phyloP scores from a whole-genome alignment of 768 basidiomycete genomes.

The Suillus subaureus region DNA sequence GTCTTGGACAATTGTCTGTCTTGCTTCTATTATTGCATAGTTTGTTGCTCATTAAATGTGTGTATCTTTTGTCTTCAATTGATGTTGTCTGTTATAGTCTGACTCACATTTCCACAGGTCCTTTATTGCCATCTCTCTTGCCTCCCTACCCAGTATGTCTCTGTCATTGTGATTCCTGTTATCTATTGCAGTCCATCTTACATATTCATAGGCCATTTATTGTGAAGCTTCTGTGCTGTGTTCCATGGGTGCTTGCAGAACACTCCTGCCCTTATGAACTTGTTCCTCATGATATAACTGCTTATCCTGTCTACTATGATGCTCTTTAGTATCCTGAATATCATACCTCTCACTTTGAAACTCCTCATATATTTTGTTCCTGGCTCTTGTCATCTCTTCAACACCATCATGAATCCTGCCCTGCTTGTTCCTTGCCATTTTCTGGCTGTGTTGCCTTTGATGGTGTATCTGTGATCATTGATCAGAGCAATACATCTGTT shows the following conservation, averaged over 20 bases:
- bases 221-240: neutral
- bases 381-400: neutral
- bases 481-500: neutral
- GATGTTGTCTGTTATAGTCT: no score
- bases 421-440: neutral
- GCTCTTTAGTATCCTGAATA: neutral
- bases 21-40: no score
- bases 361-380: neutral
- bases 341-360: neutral
- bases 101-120: no score
- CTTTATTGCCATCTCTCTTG: no score
- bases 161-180: no score
- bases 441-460: neutral
- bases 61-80: no score
- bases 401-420: neutral
- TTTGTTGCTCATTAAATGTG: no score
- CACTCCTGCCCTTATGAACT: neutral
- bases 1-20: no score
- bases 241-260: neutral
- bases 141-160: no score
- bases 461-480: neutral
- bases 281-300: neutral
- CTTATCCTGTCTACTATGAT: neutral
- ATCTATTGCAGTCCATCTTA: no score
- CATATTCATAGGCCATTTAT: neutral